These are phyloP conservation scores for Colletotrichum cordylinicola DNA, from an alignment of 2,329 filamentous ascomycete genomes.

Conservation along the genomic window DNA sequence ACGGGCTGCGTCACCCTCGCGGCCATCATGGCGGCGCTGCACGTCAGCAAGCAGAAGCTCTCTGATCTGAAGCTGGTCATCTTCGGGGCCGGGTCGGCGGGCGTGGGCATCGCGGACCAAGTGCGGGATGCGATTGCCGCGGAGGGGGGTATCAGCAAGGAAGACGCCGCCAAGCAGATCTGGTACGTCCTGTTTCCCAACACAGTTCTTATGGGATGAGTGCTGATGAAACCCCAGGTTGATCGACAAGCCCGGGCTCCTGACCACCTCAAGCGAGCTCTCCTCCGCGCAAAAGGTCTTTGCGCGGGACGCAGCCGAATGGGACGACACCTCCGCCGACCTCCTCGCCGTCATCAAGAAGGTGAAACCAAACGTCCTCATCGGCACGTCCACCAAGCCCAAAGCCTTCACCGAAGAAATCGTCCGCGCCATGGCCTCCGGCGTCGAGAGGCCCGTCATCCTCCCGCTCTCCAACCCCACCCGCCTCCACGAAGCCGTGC, in stretches of 20 bases:
- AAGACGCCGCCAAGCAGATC: slow-evolving; percentile 81
- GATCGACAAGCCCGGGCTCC: slow-evolving; percentile 80
- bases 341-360: slow-evolving; percentile 72
- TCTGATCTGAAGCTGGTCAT: slow-evolving; percentile 74
- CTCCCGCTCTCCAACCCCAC: slow-evolving; percentile 89
- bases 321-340: slow-evolving; percentile 60
- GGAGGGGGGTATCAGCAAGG: slow-evolving; percentile 68
- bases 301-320: slow-evolving; percentile 68
- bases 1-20: slow-evolving; percentile 88
- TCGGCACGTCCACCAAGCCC: slow-evolving; percentile 83
- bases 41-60: slow-evolving; percentile 71
- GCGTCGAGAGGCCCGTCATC: slow-evolving; percentile 76
- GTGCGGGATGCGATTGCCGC: slow-evolving; percentile 79
- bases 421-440: slow-evolving; percentile 76
- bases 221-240: slow-evolving; percentile 56
- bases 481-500: slow-evolving; percentile 80
- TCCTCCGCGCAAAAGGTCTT: slow-evolving; percentile 73
- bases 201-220: accelerated
- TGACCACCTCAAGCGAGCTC: slow-evolving; percentile 68
- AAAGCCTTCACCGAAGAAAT: slow-evolving; percentile 78
- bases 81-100: slow-evolving; percentile 83
- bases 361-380: slow-evolving; percentile 80
- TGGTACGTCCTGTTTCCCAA: no score
- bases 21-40: slow-evolving; percentile 77
- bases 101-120: slow-evolving; percentile 86